phyloP scores from a whole-genome alignment of 306 rosid genomes.

The Dryas alaskensis region DNA sequence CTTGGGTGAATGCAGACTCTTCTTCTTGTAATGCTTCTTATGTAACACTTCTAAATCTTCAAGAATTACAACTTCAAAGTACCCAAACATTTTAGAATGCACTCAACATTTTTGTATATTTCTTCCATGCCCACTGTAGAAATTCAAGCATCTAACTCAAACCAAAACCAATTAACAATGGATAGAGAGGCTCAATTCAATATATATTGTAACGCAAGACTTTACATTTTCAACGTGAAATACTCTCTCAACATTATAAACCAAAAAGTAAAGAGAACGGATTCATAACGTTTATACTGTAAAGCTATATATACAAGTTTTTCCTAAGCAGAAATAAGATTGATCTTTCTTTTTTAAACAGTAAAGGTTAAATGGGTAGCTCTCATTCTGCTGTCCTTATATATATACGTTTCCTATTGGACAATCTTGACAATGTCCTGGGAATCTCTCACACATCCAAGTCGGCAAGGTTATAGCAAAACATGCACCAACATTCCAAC shows the following conservation, averaged over 20 bases:
- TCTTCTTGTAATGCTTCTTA: slow-evolving; percentile 9
- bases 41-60: not conserved
- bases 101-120: slow-evolving; percentile 4
- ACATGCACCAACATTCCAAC: slow-evolving; percentile 26
- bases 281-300: too few species aligned
- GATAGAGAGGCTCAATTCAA: too few species aligned
- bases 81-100: not conserved
- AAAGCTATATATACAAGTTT: too few species aligned
- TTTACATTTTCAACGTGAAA: too few species aligned
- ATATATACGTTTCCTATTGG: slow-evolving; percentile 14
- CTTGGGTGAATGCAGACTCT: not conserved
- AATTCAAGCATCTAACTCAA: too few species aligned
- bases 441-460: slow-evolving; percentile 24
- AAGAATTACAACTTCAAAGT: not conserved
- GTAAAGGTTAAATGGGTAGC: slow-evolving; percentile 19
- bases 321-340: not conserved
- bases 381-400: slow-evolving; percentile 3
- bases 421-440: slow-evolving; percentile 9
- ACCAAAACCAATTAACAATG: too few species aligned
- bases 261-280: too few species aligned
- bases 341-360: too few species aligned
- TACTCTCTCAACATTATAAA: too few species aligned
- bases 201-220: too few species aligned
- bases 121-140: not conserved
- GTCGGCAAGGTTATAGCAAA: slow-evolving; percentile 27